phyloP scores from a whole-genome alignment of 129 eudicot species.

The Rutidosis leptorrhynchoides region DNA sequence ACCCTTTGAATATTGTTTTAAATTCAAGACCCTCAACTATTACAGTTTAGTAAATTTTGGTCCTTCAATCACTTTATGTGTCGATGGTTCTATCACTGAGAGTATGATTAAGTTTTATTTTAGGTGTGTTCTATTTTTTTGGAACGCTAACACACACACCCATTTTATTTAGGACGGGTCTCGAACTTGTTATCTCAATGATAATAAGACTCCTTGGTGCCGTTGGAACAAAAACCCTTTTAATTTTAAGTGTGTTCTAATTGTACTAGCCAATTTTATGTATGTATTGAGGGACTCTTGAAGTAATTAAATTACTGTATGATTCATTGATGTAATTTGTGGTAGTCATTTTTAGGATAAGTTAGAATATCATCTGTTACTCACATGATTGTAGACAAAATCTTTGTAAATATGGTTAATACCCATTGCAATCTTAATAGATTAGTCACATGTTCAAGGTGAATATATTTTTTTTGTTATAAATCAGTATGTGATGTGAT shows the following conservation, averaged over 20 bases:
- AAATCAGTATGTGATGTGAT: neutral
- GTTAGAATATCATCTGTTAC: no score
- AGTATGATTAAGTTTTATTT: neutral
- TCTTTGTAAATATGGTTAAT: neutral
- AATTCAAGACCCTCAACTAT: conserved; percentile 19
- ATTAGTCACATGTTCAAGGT: neutral
- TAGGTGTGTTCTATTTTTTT: no score
- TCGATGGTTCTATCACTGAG: neutral
- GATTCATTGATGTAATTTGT: neutral
- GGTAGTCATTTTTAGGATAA: neutral
- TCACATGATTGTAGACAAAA: neutral
- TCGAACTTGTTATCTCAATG: neutral
- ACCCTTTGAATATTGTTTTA: conserved; percentile 27
- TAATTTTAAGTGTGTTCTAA: neutral
- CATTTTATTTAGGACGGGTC: no score
- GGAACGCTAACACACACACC: no score
- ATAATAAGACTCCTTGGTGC: no score
- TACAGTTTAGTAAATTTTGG: neutral
- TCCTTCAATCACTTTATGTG: neutral
- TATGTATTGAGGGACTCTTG: neutral
- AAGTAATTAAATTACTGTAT: no score
- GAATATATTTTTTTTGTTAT: neutral
- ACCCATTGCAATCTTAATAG: neutral
- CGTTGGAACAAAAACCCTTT: no score
- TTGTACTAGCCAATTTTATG: no score